Evolutionary conservation across 2,329 filamentous ascomycete species (phyloP).

Genomic region (Pseudomassariella vexata): DNA sequence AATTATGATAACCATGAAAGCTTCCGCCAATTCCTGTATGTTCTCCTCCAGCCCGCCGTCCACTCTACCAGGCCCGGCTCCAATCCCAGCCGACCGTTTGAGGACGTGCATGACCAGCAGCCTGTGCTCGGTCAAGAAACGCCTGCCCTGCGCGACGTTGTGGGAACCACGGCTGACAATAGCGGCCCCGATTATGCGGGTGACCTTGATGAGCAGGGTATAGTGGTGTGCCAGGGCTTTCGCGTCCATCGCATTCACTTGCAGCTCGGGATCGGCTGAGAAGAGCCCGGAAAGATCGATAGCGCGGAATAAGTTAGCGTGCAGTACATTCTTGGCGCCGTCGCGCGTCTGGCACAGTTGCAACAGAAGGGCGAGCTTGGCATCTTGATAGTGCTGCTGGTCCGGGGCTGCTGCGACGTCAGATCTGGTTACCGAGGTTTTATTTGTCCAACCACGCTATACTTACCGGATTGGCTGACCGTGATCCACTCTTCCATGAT

Average conservation of each 20-base stretch:
- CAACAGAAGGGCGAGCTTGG: conserved; percentile 75
- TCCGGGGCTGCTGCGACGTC: conserved; percentile 29
- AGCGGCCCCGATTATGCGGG: conserved; percentile 76
- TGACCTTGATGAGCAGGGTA: conserved; percentile 70
- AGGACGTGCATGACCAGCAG: conserved; percentile 82
- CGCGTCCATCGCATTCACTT: conserved; percentile 66
- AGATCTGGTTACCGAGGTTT: conserved; percentile 13
- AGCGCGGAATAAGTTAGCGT: conserved; percentile 79
- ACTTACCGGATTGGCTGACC: conserved; percentile 49
- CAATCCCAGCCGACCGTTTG: conserved; percentile 81
- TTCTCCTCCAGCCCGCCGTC: conserved; percentile 47
- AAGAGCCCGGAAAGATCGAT: conserved; percentile 82
- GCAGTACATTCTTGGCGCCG: conserved; percentile 84
- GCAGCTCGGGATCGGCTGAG: conserved; percentile 84
- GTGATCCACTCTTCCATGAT: conserved; percentile 68
- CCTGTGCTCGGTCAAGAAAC: conserved; percentile 77
- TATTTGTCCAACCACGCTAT: conserved; percentile 17
- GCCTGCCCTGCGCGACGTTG: conserved; percentile 73
- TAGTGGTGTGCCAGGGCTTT: conserved; percentile 77
- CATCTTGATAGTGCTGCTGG: conserved; percentile 52
- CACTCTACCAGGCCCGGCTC: conserved; percentile 34
- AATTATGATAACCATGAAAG: conserved; percentile 76
- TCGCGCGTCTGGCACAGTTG: conserved; percentile 76
- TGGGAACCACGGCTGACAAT: conserved; percentile 77
- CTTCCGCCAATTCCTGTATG: conserved; percentile 74